Evolutionary conservation across 768 basidiomycete species (phyloP).

Genomic region (Tubosaeta sp.): DNA sequence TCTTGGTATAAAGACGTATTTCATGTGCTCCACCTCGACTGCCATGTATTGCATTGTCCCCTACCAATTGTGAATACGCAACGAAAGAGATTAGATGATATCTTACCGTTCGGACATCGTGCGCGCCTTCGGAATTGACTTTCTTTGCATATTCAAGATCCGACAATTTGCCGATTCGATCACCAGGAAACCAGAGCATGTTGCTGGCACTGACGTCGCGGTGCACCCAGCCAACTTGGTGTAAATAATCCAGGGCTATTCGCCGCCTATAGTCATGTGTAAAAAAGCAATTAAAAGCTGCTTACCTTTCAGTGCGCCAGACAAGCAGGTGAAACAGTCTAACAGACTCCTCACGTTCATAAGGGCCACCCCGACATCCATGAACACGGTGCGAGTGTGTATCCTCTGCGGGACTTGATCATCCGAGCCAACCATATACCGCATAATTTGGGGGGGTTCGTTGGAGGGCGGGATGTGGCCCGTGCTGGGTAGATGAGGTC

Average conservation of each 20-base stretch:
- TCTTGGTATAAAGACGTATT: neutral
- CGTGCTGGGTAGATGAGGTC: neutral
- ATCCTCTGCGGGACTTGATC: neutral
- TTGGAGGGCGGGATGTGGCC: neutral
- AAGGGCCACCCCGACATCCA: neutral
- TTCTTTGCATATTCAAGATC: neutral
- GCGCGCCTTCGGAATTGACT: neutral
- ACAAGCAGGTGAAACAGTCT: neutral
- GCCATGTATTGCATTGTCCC: neutral
- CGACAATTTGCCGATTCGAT: neutral
- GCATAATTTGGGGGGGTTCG: too few relatives aligned
- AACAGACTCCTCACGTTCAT: neutral
- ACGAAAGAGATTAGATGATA: too few relatives aligned
- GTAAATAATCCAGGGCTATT: neutral
- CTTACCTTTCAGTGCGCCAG: neutral
- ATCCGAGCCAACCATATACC: too few relatives aligned
- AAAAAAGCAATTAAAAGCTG: neutral
- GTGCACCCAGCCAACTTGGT: neutral
- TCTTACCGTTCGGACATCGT: neutral
- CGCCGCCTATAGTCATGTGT: neutral
- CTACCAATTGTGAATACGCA: neutral
- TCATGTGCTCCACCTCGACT: neutral
- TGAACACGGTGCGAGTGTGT: neutral
- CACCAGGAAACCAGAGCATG: neutral
- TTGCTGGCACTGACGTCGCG: neutral